Percentiles rank a stretch among this genome's conserved stretches.
Conservation (phyloP, 129 eudicot genomes). For the Helianthus annuus region DNA sequence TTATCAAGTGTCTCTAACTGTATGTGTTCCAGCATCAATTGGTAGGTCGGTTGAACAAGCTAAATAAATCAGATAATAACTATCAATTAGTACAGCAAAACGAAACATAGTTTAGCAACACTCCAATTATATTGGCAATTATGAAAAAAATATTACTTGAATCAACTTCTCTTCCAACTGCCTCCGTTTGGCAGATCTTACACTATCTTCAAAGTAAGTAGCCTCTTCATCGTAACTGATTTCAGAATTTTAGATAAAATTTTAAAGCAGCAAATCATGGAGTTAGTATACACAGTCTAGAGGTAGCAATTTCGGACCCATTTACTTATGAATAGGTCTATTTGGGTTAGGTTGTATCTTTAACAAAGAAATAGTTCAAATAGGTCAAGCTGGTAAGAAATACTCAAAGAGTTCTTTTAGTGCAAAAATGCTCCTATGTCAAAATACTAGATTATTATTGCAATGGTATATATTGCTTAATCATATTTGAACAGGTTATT, state of each 20-base stretch:
- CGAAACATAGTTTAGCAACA: constrained; percentile 14
- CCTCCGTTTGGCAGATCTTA: constrained; percentile 79
- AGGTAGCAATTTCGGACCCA: neutral
- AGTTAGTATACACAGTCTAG: constrained; percentile 17
- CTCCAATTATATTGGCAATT: constrained; percentile 8
- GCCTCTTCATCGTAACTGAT: constrained; percentile 91
- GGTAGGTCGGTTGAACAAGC: constrained; percentile 93
- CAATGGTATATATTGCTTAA: neutral
- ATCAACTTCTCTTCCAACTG: constrained; percentile 92
- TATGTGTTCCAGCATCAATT: constrained; percentile 74
- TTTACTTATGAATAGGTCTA: neutral
- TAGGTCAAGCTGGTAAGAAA: neutral
- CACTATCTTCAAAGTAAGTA: constrained; percentile 88
- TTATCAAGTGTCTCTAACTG: constrained; percentile 77
- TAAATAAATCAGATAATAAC: constrained; percentile 27
- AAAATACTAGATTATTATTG: neutral
- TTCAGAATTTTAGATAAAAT: neutral
- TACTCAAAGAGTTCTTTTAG: neutral
- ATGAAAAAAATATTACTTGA: constrained; percentile 54
- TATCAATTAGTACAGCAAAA: constrained; percentile 23
- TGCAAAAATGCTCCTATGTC: neutral
- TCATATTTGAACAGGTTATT: neutral
- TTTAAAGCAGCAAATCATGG: neutral
- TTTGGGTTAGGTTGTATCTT: neutral
- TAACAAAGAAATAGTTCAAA: neutral